Evolutionary conservation across 1,284 basidiomycete genomes (phyloP).

Genomic region (Trametes polyzona): DNA sequence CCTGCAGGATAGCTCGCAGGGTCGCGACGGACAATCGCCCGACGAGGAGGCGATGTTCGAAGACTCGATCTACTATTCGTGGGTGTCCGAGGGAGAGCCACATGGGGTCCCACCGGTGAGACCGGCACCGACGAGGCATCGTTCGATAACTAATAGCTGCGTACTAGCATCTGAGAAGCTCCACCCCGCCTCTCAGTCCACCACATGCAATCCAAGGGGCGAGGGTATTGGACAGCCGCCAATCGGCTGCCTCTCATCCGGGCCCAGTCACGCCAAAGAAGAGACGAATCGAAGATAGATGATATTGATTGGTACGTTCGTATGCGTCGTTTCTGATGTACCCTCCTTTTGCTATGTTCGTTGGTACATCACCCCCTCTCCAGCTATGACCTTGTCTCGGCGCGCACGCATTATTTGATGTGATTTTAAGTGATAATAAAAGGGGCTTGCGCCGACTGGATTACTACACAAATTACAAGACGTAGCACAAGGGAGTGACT

Average conservation of each 20-base stretch:
- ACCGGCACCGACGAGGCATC: neutral
- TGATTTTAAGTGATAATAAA: too few relatives aligned
- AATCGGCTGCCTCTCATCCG: neutral
- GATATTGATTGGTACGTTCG: too few relatives aligned
- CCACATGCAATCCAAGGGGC: neutral
- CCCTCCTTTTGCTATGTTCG: too few relatives aligned
- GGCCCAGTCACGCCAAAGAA: neutral
- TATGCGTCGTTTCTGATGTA: too few relatives aligned
- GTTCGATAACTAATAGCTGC: too few relatives aligned
- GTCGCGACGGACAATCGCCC: neutral
- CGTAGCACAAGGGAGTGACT: too few relatives aligned
- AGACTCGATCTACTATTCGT: conserved; percentile 22
- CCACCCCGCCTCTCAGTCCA: neutral
- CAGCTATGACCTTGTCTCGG: too few relatives aligned
- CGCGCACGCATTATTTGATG: too few relatives aligned
- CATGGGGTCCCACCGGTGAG: neutral
- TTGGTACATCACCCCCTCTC: too few relatives aligned
- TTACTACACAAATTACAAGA: too few relatives aligned
- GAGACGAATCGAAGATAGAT: neutral
- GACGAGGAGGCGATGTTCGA: conserved; percentile 24
- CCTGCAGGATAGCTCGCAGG: neutral
- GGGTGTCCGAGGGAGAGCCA: neutral
- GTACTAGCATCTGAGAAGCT: neutral
- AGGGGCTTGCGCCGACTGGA: too few relatives aligned
- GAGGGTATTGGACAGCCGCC: neutral